Evolutionary conservation across 1,284 basidiomycete species (phyloP).

Genomic region (Athelia psychrophila): DNA sequence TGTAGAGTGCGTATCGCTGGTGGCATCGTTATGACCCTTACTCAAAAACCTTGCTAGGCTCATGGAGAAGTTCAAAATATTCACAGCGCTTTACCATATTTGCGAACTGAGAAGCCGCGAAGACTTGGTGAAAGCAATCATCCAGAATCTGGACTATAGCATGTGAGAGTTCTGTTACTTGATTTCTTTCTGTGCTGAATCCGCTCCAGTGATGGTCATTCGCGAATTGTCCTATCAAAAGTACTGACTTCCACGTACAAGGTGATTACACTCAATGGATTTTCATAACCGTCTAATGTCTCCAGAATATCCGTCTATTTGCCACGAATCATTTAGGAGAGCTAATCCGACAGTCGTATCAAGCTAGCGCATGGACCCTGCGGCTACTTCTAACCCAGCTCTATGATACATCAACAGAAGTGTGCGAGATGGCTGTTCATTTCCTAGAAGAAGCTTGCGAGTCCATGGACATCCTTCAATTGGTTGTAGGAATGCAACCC

Average conservation of each 20-base stretch:
- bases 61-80: conserved; percentile 89
- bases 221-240: conserved; percentile 89
- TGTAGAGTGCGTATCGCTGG: conserved; percentile 62
- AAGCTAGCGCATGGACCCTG: conserved; percentile 80
- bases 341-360: conserved; percentile 63
- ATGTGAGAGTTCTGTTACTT: conserved; percentile 51
- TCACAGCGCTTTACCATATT: conserved; percentile 93
- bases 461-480: conserved; percentile 78
- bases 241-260: conserved; percentile 91
- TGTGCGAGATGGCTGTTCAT: conserved; percentile 87
- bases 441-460: conserved; percentile 91
- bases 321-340: conserved; percentile 89
- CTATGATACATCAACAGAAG: conserved; percentile 89
- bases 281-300: conserved; percentile 5
- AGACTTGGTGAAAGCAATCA: conserved; percentile 88
- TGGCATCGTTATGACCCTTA: neutral
- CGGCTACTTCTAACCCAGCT: conserved; percentile 91
- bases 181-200: conserved; percentile 1
- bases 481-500: conserved; percentile 93
- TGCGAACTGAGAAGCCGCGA: conserved; percentile 89
- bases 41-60: conserved; percentile 46
- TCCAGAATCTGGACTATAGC: conserved; percentile 90
- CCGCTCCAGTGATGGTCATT: conserved; percentile 80
- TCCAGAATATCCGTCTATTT: conserved; percentile 81
- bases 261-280: conserved; percentile 34